phyloP scores from a whole-genome alignment of 106 monocot species.

The Acorus calamus region DNA sequence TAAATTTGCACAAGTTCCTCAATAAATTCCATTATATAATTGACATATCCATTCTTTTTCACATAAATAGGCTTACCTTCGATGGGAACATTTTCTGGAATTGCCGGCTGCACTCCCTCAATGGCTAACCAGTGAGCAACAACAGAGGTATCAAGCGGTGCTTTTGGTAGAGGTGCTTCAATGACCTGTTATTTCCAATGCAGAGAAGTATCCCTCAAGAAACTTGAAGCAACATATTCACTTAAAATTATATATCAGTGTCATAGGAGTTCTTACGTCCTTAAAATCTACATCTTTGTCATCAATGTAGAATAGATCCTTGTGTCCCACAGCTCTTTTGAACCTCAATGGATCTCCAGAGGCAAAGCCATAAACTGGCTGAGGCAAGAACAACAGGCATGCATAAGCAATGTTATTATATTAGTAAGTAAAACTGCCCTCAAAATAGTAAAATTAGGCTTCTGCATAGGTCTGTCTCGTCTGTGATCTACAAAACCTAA shows the following conservation, averaged over 20 bases:
- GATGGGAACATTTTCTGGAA: constrained; percentile 86
- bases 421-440: neutral
- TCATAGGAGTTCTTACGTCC: constrained; percentile 37
- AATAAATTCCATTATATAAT: no score
- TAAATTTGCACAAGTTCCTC: no score
- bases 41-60: neutral
- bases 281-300: constrained; percentile 93
- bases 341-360: constrained; percentile 84
- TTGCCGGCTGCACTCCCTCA: constrained; percentile 89
- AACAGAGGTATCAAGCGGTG: constrained; percentile 84
- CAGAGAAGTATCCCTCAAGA: neutral
- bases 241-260: no score
- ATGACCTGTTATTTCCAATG: constrained; percentile 46
- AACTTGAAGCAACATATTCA: no score
- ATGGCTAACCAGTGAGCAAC: constrained; percentile 91
- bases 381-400: constrained; percentile 14
- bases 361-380: constrained; percentile 99
- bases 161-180: constrained; percentile 86
- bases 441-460: neutral
- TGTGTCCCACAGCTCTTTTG: constrained; percentile 87
- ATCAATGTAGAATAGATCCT: constrained; percentile 96
- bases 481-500: no score
- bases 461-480: neutral
- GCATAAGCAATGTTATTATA: neutral
- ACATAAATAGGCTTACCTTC: constrained; percentile 41